phyloP scores from a whole-genome alignment of 768 basidiomycete genomes.

The Podaxis sp. region DNA sequence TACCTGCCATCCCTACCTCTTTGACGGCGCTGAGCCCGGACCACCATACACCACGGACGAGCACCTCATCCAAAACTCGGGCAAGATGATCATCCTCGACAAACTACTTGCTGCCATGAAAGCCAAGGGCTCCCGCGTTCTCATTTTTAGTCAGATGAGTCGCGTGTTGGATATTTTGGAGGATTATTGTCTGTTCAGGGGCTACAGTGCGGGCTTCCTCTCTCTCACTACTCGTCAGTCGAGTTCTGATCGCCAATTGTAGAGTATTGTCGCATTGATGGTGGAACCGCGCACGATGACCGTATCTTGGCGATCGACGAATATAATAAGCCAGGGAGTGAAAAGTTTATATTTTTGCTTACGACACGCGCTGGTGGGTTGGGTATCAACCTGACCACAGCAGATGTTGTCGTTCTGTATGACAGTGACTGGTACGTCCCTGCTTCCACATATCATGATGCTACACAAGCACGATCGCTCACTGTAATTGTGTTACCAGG shows the following conservation, averaged over 20 bases:
- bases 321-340: conserved; percentile 90
- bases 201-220: conserved; percentile 62
- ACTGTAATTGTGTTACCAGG: conserved; percentile 36
- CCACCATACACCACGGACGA: conserved; percentile 98
- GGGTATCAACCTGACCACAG: conserved; percentile 93
- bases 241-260: neutral
- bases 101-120: conserved; percentile 87
- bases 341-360: conserved; percentile 94
- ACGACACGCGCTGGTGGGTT: conserved; percentile 96
- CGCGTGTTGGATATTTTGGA: conserved; percentile 97
- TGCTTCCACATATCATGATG: neutral
- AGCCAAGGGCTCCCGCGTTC: conserved; percentile 86
- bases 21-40: conserved; percentile 97
- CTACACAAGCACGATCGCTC: neutral
- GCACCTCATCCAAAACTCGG: conserved; percentile 89
- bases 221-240: neutral
- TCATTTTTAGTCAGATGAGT: conserved; percentile 99
- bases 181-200: conserved; percentile 92
- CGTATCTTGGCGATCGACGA: conserved; percentile 96
- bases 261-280: conserved; percentile 98
- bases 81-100: conserved; percentile 98
- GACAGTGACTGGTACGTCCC: conserved; percentile 88
- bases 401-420: conserved; percentile 93
- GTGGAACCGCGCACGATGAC: conserved; percentile 93
- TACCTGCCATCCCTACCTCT: conserved; percentile 87